Evolutionary conservation across 768 basidiomycete genomes (phyloP), one percentile per base, ranked within the genome.

Genomic region (Trametopsis cervina): DNA sequence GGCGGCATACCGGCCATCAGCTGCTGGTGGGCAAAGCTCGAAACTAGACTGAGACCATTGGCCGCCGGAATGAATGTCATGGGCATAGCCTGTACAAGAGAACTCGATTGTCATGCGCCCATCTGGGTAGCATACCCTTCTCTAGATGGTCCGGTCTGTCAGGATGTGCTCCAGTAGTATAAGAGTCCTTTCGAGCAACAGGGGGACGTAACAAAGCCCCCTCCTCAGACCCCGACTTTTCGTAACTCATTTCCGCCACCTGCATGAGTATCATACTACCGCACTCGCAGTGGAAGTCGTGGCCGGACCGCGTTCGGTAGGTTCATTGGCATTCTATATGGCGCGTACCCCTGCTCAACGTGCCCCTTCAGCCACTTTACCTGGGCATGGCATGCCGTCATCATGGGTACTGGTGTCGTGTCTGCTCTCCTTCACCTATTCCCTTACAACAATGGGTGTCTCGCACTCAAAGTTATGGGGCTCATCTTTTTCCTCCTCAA

Each of bases 401-500:
- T 69, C 23, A 75, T 75, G 73, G 73, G 73, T 44, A 74, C 74
- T 1, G 74, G 75, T 3, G 67, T 61, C 13, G 60, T 64, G 21
- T 67, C 69, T 11, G 57, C 68, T 41, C 59, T 75, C 23, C 52
- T 74, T 27, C 66, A 72, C 52, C 63, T 62, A 46, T 68, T 76
- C 38, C 72, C 74, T 15, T 75, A 74, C 46, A 63, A 71, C 22
- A 60, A 62, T 5, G 60, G 60, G 13, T 67, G 53, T 43, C 59
- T 61, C 13, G 44, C 60, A 44, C 59, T 72, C 46, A 62, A 63
- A 43, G 55, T 64, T 12, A 58, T 70, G 37, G 68, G 67, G 0
- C 58, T 71, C 13, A 54, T 62, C n/a, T 38, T 70, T 38, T 69
- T 75, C 54, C 58, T 68, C 26, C 53, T 74, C 7, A 72, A 75